Evolutionary conservation across 306 rosid species (phyloP).

Genomic region (barrel medic (Medicago truncatula)): DNA sequence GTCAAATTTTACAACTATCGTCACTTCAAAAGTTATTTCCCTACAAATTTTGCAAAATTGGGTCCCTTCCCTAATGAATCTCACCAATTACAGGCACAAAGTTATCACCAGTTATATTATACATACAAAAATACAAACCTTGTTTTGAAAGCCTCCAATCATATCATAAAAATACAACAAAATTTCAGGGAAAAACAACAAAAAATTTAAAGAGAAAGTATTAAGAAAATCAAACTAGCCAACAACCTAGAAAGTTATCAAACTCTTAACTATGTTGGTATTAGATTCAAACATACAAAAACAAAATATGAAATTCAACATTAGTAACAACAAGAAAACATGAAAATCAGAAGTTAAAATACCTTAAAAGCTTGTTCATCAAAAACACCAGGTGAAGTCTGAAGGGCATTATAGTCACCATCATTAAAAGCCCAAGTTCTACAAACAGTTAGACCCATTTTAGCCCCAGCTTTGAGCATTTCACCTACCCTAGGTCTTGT

Average conservation of each 20-base stretch:
- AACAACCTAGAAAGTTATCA: constrained; percentile 28
- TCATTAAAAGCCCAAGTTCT: constrained; percentile 99
- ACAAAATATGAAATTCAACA: constrained; percentile 10
- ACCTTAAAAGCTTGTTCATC: constrained; percentile 90
- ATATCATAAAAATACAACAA: constrained; percentile 33
- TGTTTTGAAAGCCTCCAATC: constrained; percentile 33
- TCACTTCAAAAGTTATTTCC: constrained; percentile 14
- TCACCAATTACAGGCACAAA: constrained; percentile 37
- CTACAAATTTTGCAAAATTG: constrained; percentile 10
- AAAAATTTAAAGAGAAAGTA: not conserved
- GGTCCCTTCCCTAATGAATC: constrained; percentile 13
- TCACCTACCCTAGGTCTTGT: constrained; percentile 65
- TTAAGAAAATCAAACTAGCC: constrained; percentile 21
- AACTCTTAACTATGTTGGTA: constrained; percentile 33
- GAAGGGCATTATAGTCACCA: constrained; percentile 93
- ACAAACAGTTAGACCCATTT: constrained; percentile 96
- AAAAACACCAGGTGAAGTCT: constrained; percentile 84
- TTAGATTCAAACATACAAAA: constrained; percentile 25
- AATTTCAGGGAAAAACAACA: constrained; percentile 38
- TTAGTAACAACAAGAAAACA: not conserved
- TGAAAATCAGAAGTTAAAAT: constrained; percentile 34
- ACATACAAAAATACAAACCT: constrained; percentile 27
- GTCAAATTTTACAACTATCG: constrained; percentile 24
- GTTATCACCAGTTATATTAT: constrained; percentile 28
- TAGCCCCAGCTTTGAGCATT: constrained; percentile 73